Evolutionary conservation across 2,329 filamentous ascomycete species (phyloP), one percentile per base, ranked within the genome.

Genomic region (Phaeosphaeriaceae sp.): DNA sequence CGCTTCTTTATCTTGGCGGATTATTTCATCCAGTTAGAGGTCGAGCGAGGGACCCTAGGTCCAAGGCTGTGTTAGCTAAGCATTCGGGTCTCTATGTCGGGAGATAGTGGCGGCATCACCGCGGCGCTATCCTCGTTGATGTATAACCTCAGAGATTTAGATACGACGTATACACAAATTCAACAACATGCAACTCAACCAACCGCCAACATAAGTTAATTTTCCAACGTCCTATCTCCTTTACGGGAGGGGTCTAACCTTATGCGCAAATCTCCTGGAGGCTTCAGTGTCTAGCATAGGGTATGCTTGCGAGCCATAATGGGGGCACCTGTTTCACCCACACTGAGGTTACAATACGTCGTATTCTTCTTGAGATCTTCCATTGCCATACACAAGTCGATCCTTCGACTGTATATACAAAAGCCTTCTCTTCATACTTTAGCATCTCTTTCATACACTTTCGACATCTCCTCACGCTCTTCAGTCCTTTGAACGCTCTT

Each of bases 111-210:
- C 15, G 34, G 16, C 34, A 13, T 32, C 29, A n/a, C n/a, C n/a
- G 34, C 34, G 15, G n/a, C 17, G 15, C 17, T 9, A 37, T 37
- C 7, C 15, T 20, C n/a, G n/a, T n/a, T n/a, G n/a, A n/a, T n/a
- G n/a, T n/a, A n/a, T n/a, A n/a, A n/a, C n/a, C n/a, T n/a, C n/a
- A 18, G 16, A 37, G 2, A 3, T 17, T 37, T 17, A 18, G 34
- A 37, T 37, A 37, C 34, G 34, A 37, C 34, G 34, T 37, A 37
- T 37, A 37, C 34, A 7, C 29, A 37, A 13, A 37, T 37, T 37
- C 34, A 37, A 32, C 16, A 20, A 37, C 34, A n/a, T n/a, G n/a
- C n/a, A n/a, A n/a, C n/a, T n/a, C n/a, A n/a, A n/a, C n/a, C n/a
- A n/a, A n/a, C n/a, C n/a, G n/a, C n/a, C n/a, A n/a, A n/a, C n/a